Evolutionary conservation across 345 rosid genomes (phyloP).

Genomic region (Populus tremula): DNA sequence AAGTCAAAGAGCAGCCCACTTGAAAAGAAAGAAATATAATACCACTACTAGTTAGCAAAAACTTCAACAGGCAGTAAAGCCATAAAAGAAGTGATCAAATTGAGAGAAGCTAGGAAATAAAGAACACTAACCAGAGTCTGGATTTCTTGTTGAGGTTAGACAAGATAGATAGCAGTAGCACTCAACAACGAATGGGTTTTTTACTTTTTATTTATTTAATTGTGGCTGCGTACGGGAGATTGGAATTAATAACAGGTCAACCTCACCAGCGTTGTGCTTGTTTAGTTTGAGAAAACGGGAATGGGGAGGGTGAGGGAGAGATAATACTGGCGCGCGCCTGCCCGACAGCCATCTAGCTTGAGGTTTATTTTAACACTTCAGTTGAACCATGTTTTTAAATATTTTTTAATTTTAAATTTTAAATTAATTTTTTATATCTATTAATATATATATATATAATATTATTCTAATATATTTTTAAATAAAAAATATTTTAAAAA

Average conservation of each 20-base stretch:
- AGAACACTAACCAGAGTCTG: background rate
- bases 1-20: background rate
- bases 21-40: background rate
- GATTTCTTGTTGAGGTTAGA: background rate
- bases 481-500: too few species aligned
- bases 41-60: background rate
- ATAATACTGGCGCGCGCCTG: too few species aligned
- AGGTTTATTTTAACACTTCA: too few species aligned
- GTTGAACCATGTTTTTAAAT: too few species aligned
- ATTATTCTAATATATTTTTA: too few species aligned
- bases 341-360: too few species aligned
- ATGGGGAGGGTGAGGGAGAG: too few species aligned
- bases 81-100: background rate
- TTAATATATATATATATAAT: too few species aligned
- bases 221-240: background rate
- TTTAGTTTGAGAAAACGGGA: too few species aligned
- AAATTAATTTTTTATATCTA: too few species aligned
- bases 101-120: background rate
- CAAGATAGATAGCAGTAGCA: background rate
- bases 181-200: background rate
- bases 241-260: background rate
- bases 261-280: background rate
- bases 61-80: background rate
- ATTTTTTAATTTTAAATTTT: too few species aligned
- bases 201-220: background rate